Evolutionary conservation across 805 yeast species (phyloP).

Genomic region (Spathaspora boniae): DNA sequence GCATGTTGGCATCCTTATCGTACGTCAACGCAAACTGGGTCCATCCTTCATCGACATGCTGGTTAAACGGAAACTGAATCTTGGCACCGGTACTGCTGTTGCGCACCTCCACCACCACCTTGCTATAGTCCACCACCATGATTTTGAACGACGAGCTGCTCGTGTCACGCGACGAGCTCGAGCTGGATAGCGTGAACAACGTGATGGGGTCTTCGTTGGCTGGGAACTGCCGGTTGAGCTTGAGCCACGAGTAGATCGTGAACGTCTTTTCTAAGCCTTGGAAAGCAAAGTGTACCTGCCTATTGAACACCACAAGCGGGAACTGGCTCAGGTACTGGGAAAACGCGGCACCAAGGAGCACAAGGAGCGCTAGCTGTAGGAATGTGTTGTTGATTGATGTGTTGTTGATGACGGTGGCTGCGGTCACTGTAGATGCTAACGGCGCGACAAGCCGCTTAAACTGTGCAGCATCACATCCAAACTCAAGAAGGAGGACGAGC

Average conservation of each 20-base stretch:
- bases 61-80: slow-evolving; percentile 33
- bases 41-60: slow-evolving; percentile 20
- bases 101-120: slow-evolving; percentile 27
- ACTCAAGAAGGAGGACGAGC: slow-evolving; percentile 25
- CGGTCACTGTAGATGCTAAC: slow-evolving; percentile 8
- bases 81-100: slow-evolving; percentile 21
- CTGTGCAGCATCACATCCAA: slow-evolving; percentile 29
- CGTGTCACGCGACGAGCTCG: slow-evolving; percentile 13
- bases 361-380: slow-evolving; percentile 17
- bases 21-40: slow-evolving; percentile 32
- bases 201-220: slow-evolving; percentile 14
- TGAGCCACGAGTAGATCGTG: slow-evolving; percentile 41
- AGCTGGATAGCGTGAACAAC: slow-evolving; percentile 26
- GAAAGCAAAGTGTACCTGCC: slow-evolving; percentile 11
- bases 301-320: slow-evolving; percentile 25
- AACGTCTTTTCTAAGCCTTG: slow-evolving; percentile 18
- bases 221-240: slow-evolving; percentile 17
- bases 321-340: slow-evolving; percentile 24
- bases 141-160: slow-evolving; percentile 24
- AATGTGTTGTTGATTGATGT: neutral
- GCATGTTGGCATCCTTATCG: slow-evolving; percentile 36
- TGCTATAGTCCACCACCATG: slow-evolving; percentile 25
- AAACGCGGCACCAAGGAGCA: slow-evolving; percentile 20
- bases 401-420: too few species aligned
- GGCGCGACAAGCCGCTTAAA: slow-evolving; percentile 20